Evolutionary conservation across 805 yeast species (phyloP).

Genomic region (Candida suzukii): DNA sequence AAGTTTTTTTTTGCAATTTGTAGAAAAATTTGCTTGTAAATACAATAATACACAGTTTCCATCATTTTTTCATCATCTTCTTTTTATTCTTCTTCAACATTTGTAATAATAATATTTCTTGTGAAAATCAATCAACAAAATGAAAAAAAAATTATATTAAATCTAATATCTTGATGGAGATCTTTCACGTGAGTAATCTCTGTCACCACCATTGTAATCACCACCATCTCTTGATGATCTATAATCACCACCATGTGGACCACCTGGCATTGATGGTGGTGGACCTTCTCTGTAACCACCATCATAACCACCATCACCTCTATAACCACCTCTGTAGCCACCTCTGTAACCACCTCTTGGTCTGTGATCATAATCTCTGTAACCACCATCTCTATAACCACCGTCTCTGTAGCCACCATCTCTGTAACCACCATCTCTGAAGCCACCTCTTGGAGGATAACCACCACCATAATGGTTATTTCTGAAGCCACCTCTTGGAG

Average conservation of each 20-base stretch:
- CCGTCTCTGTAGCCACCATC: conserved; percentile 29
- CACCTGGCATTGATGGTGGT: conserved; percentile 11
- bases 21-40: too few relatives aligned
- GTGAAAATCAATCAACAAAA: neutral
- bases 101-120: neutral
- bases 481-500: conserved; percentile 22
- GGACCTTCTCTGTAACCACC: conserved; percentile 14
- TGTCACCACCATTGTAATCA: conserved; percentile 23
- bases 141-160: neutral
- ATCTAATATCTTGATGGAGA: conserved; percentile 65
- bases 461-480: conserved; percentile 31
- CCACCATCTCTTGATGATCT: conserved; percentile 29
- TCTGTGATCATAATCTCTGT: conserved; percentile 27
- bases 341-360: conserved; percentile 23
- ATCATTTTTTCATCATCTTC: too few relatives aligned
- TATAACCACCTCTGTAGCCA: conserved; percentile 22
- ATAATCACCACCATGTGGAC: conserved; percentile 17
- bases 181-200: conserved; percentile 60
- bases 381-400: conserved; percentile 26
- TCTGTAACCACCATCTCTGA: conserved; percentile 28
- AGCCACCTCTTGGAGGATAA: conserved; percentile 22
- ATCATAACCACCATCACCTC: conserved; percentile 12
- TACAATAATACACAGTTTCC: too few relatives aligned
- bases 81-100: too few relatives aligned
- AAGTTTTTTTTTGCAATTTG: too few relatives aligned